Percentiles rank a stretch among this genome's conserved stretches.
phyloP scores from a whole-genome alignment of 1,139 yeast species.

The Scheffersomyces insectosa region DNA sequence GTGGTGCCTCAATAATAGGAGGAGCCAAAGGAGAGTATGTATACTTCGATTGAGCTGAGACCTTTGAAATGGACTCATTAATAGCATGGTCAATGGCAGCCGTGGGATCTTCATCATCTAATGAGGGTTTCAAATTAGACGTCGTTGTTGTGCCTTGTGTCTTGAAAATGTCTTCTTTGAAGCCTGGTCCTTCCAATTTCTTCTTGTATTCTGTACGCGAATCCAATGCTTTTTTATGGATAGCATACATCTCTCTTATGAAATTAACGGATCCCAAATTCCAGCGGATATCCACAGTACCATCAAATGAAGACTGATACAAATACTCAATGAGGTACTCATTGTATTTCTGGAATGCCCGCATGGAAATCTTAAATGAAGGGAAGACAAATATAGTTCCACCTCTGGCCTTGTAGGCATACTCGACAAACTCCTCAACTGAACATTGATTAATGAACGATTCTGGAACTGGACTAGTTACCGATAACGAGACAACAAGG shows the following conservation, averaged over 20 bases:
- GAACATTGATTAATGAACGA: slow-evolving; percentile 42
- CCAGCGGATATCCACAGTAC: slow-evolving; percentile 90
- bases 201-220: slow-evolving; percentile 37
- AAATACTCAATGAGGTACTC: slow-evolving; percentile 60
- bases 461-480: slow-evolving; percentile 46
- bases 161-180: slow-evolving; percentile 17
- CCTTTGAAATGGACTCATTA: slow-evolving; percentile 62
- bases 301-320: slow-evolving; percentile 76
- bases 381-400: slow-evolving; percentile 84
- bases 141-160: slow-evolving; percentile 9
- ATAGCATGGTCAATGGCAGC: slow-evolving; percentile 46
- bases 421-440: slow-evolving; percentile 55
- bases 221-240: slow-evolving; percentile 53
- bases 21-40: slow-evolving; percentile 66
- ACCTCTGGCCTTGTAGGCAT: slow-evolving; percentile 66
- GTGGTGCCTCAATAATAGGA: slow-evolving; percentile 87
- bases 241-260: slow-evolving; percentile 77
- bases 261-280: slow-evolving; percentile 90
- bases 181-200: slow-evolving; percentile 11
- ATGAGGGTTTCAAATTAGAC: slow-evolving; percentile 14
- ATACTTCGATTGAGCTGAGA: slow-evolving; percentile 60
- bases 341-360: slow-evolving; percentile 59
- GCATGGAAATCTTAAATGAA: slow-evolving; percentile 71
- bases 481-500: slow-evolving; percentile 65
- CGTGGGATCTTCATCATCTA: slow-evolving; percentile 33